Evolutionary conservation across 495 filamentous ascomycete species (phyloP).

Genomic region (Xylona heveae): DNA sequence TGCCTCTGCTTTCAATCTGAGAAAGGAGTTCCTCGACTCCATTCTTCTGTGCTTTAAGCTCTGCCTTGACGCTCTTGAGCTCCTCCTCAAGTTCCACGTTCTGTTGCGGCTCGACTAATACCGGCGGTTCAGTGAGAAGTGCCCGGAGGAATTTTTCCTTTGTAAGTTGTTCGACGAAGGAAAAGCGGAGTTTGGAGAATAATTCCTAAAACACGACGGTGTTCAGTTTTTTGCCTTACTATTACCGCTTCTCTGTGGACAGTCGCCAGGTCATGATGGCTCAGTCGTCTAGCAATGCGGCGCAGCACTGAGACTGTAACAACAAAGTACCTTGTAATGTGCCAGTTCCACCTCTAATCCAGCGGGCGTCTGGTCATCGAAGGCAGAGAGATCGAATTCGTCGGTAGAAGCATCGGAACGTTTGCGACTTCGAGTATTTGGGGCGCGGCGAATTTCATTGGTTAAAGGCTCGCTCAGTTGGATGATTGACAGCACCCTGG

Average conservation of each 20-base stretch:
- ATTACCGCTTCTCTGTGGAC: too few species aligned
- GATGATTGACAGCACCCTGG: conserved; percentile 36
- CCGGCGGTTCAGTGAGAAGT: conserved; percentile 68
- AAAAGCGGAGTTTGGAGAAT: conserved; percentile 90
- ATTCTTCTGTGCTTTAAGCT: conserved; percentile 54
- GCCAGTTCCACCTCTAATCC: conserved; percentile 66
- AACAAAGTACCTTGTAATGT: conserved; percentile 47
- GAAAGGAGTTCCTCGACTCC: conserved; percentile 53
- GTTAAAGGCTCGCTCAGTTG: conserved; percentile 50
- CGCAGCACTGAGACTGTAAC: too few species aligned
- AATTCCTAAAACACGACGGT: conserved; percentile 41
- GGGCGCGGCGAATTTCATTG: conserved; percentile 20
- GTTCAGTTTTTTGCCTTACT: too few species aligned
- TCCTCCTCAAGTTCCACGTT: conserved; percentile 60
- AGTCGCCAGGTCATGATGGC: too few species aligned
- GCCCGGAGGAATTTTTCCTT: conserved; percentile 62
- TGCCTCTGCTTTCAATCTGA: conserved; percentile 46
- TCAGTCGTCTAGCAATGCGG: too few species aligned
- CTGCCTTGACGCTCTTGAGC: conserved; percentile 49
- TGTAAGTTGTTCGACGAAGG: conserved; percentile 65
- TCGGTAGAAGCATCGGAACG: conserved; percentile 49
- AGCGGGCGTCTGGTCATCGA: conserved; percentile 49
- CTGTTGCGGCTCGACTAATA: conserved; percentile 61
- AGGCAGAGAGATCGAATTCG: too few species aligned
- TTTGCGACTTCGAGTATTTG: conserved; percentile 19